Base-by-base conservation (phyloP, 805 yeast genomes). In the Pichia paraexigua region DNA sequence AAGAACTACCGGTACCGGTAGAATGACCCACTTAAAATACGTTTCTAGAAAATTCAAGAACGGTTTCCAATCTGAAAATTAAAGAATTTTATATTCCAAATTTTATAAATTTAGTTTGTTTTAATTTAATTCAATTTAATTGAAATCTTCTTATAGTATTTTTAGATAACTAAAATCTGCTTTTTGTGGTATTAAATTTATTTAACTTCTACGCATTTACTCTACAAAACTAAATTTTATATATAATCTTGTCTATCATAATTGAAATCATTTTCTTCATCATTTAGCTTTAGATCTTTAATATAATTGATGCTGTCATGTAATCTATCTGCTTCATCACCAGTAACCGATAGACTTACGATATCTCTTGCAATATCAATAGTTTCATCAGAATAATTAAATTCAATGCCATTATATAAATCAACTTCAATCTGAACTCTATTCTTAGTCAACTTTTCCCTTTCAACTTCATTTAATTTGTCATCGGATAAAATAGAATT, bases 1-100 rank as follows among this genome's bases (percentile, higher is more conserved):
- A 88, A 86, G 87, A 77, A 94, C 99, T 66, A 91, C 97, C 67
- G 99, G 99, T 83, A 84, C 98, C 75, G 99, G 99, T 79, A 95
- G 99, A 82, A 88, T 89, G 95, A 81, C 91, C 76, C 82, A 92
- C 90, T 84, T 94, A 78, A 94, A 92, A 83, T 85, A 83, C 78
- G 96, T 94, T 68, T 78, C 94, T 67, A 91, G 98, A 85, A 88
- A 90, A 82, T 92, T 92, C 87, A 88, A 91, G 87, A 92, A 92
- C 85, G 95, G 90, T 75, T 94, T 94, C 97, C 97, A 88, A 78
- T 73, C 96, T 69, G 65, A 63, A 58, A 51, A 47, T 48, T 51
- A 51, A 50, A 43, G 41, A 41, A 22, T 37, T 48, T 46, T 24
- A 13, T 27, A 22, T n/a, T 17, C 20, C 21, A 30, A 37, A n/a